Conservation (phyloP, 2,329 filamentous ascomycete genomes). For the Nannizzia gypsea region DNA sequence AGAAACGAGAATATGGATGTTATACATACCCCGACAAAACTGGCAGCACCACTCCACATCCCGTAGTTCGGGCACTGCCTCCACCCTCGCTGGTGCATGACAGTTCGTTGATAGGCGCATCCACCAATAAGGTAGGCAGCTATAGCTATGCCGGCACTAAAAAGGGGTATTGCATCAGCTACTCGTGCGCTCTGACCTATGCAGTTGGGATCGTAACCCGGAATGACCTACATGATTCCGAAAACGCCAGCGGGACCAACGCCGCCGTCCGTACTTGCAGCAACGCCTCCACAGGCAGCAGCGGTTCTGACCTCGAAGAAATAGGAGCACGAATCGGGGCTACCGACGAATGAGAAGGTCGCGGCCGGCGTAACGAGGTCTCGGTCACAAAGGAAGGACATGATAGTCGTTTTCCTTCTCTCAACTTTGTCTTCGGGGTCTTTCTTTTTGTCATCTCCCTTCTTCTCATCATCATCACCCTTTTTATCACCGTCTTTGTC, state of each 20-base stretch:
- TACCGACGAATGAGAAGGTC: constrained; percentile 71
- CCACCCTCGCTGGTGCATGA: constrained; percentile 91
- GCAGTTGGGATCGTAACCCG: constrained; percentile 19
- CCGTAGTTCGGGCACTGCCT: constrained; percentile 88
- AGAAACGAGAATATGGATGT: constrained; percentile 29
- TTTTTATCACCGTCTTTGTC: constrained; percentile 24
- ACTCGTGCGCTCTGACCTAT: constrained; percentile 4
- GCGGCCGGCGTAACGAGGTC: constrained; percentile 60
- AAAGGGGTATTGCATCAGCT: neutral
- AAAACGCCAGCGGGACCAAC: constrained; percentile 68
- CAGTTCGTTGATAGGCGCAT: constrained; percentile 88
- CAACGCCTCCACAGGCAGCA: constrained; percentile 67
- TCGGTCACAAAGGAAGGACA: constrained; percentile 86
- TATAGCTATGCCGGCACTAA: constrained; percentile 53
- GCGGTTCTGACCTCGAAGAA: constrained; percentile 85
- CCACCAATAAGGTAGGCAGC: constrained; percentile 84
- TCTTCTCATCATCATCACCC: constrained; percentile 26
- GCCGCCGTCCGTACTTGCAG: constrained; percentile 45
- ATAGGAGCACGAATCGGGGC: constrained; percentile 85
- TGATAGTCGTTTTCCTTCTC: constrained; percentile 64
- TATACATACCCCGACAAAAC: constrained; percentile 64
- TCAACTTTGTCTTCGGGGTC: constrained; percentile 9
- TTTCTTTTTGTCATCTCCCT: constrained; percentile 18
- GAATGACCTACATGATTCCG: constrained; percentile 59
- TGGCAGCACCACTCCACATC: constrained; percentile 79